Percentiles rank a stretch among this genome's conserved stretches.
phyloP scores from a whole-genome alignment of 768 basidiomycete genomes.

The Mycena sanguinolenta region DNA sequence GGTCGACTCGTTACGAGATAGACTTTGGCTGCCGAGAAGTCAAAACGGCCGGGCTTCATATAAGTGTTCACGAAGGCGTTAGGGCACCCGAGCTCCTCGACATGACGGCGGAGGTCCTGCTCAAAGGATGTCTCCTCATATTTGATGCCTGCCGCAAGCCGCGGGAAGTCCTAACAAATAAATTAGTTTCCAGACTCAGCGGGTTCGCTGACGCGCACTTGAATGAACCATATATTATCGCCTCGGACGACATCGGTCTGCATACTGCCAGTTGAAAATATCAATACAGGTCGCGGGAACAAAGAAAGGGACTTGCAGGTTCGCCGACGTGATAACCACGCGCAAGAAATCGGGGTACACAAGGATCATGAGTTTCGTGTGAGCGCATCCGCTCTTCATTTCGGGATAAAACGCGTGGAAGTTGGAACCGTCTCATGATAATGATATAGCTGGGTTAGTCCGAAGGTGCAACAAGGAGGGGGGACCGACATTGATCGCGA shows the following conservation, averaged over 20 bases:
- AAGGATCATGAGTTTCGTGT: conserved; percentile 26
- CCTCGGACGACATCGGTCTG: neutral
- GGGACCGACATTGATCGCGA: neutral
- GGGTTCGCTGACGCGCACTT: neutral
- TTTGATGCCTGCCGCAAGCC: neutral
- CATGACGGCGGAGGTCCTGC: neutral
- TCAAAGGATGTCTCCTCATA: neutral
- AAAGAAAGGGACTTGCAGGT: conserved; percentile 8
- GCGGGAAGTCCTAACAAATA: conserved; percentile 1
- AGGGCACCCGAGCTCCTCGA: conserved; percentile 12
- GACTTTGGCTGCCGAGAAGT: conserved; percentile 19
- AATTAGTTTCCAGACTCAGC: neutral
- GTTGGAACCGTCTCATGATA: conserved; percentile 19
- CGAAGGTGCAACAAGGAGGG: neutral
- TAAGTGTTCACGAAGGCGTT: neutral
- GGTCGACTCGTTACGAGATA: conserved; percentile 20
- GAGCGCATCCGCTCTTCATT: conserved; percentile 16
- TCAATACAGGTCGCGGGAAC: neutral
- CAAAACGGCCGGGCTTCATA: neutral
- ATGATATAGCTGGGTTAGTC: neutral
- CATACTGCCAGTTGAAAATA: neutral
- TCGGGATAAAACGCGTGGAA: conserved; percentile 12
- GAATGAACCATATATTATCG: conserved; percentile 19
- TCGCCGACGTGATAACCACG: conserved; percentile 26
- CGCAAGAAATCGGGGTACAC: conserved; percentile 26